Conservation (phyloP, 2,329 filamentous ascomycete genomes). For the Diplodia seriata region DNA sequence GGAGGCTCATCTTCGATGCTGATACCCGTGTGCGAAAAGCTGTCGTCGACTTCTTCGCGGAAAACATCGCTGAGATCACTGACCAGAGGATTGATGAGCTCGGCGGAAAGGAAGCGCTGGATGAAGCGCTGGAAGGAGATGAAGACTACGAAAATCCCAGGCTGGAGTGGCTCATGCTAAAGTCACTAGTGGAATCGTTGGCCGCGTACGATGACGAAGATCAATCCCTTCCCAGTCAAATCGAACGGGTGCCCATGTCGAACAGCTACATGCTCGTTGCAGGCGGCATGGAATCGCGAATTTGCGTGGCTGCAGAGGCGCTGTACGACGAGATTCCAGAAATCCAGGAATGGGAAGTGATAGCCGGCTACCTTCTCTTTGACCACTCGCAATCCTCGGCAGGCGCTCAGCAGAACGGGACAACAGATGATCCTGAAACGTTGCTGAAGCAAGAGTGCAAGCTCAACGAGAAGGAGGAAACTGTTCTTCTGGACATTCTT, state of each 20-base stretch:
- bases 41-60: constrained; percentile 87
- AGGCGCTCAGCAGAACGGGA: constrained; percentile 59
- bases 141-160: constrained; percentile 77
- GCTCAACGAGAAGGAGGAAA: constrained; percentile 76
- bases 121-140: constrained; percentile 79
- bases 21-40: constrained; percentile 86
- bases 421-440: constrained; percentile 65
- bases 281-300: constrained; percentile 75
- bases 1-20: constrained; percentile 85
- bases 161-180: constrained; percentile 87
- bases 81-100: constrained; percentile 82
- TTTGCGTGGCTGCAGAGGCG: constrained; percentile 83
- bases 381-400: constrained; percentile 73
- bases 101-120: constrained; percentile 76
- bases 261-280: constrained; percentile 63
- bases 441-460: constrained; percentile 75
- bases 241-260: constrained; percentile 51
- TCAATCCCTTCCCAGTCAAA: constrained; percentile 61
- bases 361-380: constrained; percentile 89
- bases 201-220: constrained; percentile 78
- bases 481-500: constrained; percentile 84
- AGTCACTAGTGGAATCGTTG: constrained; percentile 85
- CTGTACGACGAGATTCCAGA: constrained; percentile 83
- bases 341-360: constrained; percentile 82
- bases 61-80: constrained; percentile 82